A percentile compares a stretch with the other conserved stretches of the same genome.
These are phyloP conservation scores for Mycena sanguinolenta DNA, from an alignment of 768 basidiomycete species.

Conservation along the genomic window DNA sequence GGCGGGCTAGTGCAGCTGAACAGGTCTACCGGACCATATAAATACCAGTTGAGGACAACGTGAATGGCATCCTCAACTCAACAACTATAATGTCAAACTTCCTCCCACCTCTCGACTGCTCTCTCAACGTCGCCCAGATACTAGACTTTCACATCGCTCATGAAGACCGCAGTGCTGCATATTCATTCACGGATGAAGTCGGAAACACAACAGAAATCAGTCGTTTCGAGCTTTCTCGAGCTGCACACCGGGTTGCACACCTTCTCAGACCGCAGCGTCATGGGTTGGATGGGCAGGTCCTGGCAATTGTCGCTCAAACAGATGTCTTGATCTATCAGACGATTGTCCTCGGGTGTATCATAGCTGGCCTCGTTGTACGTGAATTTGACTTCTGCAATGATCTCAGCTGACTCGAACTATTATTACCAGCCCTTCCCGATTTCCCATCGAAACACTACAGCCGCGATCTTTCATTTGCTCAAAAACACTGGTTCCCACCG, in stretches of 20 bases:
- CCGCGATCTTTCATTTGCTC: slow-evolving; percentile 52
- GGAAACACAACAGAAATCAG: slow-evolving; percentile 46
- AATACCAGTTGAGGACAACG: no score
- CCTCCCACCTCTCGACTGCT: slow-evolving; percentile 30
- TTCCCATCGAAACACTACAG: slow-evolving; percentile 55
- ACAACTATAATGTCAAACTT: slow-evolving; percentile 22
- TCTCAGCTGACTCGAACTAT: background rate
- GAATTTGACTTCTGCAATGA: background rate
- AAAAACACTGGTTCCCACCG: slow-evolving; percentile 53
- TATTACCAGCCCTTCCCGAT: slow-evolving; percentile 55
- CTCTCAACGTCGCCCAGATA: slow-evolving; percentile 27
- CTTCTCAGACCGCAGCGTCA: slow-evolving; percentile 49
- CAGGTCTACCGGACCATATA: no score
- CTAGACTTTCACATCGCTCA: slow-evolving; percentile 17
- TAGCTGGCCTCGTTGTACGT: slow-evolving; percentile 54
- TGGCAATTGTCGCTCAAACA: slow-evolving; percentile 53
- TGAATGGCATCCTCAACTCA: no score
- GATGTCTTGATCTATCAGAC: slow-evolving; percentile 56
- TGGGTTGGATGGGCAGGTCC: slow-evolving; percentile 48
- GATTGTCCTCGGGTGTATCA: slow-evolving; percentile 52
- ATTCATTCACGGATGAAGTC: slow-evolving; percentile 42
- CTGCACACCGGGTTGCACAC: slow-evolving; percentile 58
- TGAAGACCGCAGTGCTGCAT: slow-evolving; percentile 12
- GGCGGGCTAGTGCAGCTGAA: no score
- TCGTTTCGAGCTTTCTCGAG: slow-evolving; percentile 59